Conservation (phyloP, 257 asterid genomes). For the Scutellaria baicalensis region DNA sequence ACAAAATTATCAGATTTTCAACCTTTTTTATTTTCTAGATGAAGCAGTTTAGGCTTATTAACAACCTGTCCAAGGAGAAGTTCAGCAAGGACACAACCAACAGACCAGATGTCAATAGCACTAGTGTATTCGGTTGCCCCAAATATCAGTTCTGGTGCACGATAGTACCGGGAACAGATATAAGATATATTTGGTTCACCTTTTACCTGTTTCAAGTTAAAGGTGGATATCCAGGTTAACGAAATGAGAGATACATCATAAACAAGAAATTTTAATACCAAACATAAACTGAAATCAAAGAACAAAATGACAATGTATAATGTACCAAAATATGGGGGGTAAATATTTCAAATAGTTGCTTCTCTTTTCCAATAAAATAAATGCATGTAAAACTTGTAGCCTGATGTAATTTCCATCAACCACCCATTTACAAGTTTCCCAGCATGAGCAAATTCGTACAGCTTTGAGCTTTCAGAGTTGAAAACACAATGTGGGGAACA, state of each 20-base stretch:
- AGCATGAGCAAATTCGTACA: not conserved
- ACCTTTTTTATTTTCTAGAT: not conserved
- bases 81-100: slow-evolving; percentile 88
- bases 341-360: not conserved
- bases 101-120: slow-evolving; percentile 87
- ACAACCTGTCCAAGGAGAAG: slow-evolving; percentile 85
- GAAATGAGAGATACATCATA: not conserved
- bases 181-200: slow-evolving; percentile 86
- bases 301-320: not conserved
- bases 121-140: slow-evolving; percentile 80
- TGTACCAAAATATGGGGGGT: not conserved
- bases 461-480: too few species aligned
- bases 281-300: too few species aligned
- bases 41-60: not conserved
- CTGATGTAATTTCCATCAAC: not conserved
- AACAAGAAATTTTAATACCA: not conserved
- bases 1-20: not conserved
- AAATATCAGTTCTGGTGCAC: slow-evolving; percentile 81
- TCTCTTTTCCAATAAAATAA: not conserved
- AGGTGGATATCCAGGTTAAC: not conserved
- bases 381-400: not conserved
- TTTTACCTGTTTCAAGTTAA: slow-evolving; percentile 49
- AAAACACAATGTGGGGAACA: not conserved
- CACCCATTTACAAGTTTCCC: not conserved
- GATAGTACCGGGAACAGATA: slow-evolving; percentile 74